Base-by-base conservation (phyloP, 2,329 filamentous ascomycete genomes). In the Pseudomassariella vexata region DNA sequence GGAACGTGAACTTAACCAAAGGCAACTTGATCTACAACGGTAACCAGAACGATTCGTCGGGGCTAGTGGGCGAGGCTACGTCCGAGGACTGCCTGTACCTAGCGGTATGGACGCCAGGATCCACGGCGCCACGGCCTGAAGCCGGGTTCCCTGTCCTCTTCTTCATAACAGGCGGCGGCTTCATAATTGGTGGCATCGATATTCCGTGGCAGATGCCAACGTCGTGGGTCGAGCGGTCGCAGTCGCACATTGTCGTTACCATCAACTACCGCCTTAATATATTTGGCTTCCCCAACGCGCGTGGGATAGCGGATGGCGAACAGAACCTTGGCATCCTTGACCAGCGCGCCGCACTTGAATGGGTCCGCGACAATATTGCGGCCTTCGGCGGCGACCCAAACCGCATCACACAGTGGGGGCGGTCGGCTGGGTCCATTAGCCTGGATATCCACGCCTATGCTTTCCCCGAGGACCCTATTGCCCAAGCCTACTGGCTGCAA, bases 261-360 rank as follows among this genome's bases (percentile, higher is more conserved):
- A 41, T 62, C 35, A 64, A 62, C 49, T 65, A 56, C 38, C 55
- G 57, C 15, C 35, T 62, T 28, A 54, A 54, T 36, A 56, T 57
- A 32, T 49, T 55, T 25, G 54, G 53, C 16, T 57, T 52, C 37
- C 54, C 53, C 21, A 49, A 46, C 40, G 52, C 50, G 5, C 38
- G 39, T 1, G 51, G 46, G 1, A 38, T 55, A 16, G 45, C 17
- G 30, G 21, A 27, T 17, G 24, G 37, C 30, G 53, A 37, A 6
- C 56, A 61, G 32, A 74, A 73, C 35, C 40, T 68, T 9, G 69
- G 66, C 1, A 47, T 73, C 5, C 54, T 63, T 3, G 70, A 76
- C 46, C 67, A 73, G 43, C 62, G 68, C 7, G 45, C 57, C 14
- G 68, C 65, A 1, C 46, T 73, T 1, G 63, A 70, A 48, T 74